phyloP scores from a whole-genome alignment of 768 basidiomycete species.

The Auriscalpium vulgare region DNA sequence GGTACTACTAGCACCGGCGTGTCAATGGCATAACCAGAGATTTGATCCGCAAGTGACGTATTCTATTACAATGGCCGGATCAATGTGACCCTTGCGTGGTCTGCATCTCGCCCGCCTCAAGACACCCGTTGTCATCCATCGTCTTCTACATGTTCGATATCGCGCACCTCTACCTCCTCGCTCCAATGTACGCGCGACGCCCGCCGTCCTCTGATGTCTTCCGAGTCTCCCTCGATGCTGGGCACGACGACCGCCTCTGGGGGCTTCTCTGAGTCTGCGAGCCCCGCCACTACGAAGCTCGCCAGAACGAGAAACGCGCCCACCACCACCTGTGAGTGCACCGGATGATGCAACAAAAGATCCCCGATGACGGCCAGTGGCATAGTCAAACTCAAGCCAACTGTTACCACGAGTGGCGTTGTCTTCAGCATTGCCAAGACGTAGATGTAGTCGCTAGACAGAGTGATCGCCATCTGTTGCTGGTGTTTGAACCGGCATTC shows the following conservation, averaged over 20 bases:
- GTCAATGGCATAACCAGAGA: too few species aligned
- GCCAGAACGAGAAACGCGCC: constrained; percentile 73
- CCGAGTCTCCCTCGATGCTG: background rate
- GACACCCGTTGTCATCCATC: background rate
- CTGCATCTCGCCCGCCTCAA: background rate
- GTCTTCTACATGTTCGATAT: background rate
- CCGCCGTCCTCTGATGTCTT: background rate
- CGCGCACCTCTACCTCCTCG: background rate
- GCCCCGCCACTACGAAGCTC: constrained; percentile 70
- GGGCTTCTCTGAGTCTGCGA: constrained; percentile 34
- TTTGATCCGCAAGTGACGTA: too few species aligned
- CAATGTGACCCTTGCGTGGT: too few species aligned
- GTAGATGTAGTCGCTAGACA: constrained; percentile 80
- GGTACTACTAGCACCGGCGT: too few species aligned
- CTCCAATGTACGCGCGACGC: background rate
- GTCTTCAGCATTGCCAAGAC: constrained; percentile 94
- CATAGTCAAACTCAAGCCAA: constrained; percentile 90
- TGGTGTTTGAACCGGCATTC: too few species aligned
- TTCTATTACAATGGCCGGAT: too few species aligned
- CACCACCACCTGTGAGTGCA: constrained; percentile 49
- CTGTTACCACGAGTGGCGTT: constrained; percentile 86
- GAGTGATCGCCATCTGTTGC: constrained; percentile 70
- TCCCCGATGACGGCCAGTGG: constrained; percentile 87
- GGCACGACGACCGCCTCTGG: background rate
- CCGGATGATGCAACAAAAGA: constrained; percentile 49